Base-by-base conservation (phyloP, 2,329 filamentous ascomycete species). In the Bipolaris bicolor region DNA sequence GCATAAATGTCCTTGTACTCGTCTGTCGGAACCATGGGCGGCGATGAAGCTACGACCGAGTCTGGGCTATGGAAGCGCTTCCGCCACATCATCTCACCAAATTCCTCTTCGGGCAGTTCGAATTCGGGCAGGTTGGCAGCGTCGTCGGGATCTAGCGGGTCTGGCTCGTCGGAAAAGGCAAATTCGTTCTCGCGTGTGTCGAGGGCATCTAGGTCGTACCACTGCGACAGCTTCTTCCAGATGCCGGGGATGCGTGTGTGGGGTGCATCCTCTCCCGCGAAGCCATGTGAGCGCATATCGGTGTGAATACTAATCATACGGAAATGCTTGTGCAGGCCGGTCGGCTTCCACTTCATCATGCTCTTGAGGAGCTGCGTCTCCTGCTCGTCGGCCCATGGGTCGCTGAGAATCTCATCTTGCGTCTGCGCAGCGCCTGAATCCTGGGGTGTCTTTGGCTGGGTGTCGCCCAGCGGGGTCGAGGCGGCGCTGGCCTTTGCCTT, bases 281-380 rank as follows among this genome's bases (percentile, higher is more conserved):
- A 89, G 69, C 92, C 92, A 76, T 76, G 69, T 2, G 72, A 73
- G 60, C 69, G 66, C 69, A 74, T 68, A 65, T 74, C 67, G 55
- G 67, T 74, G 58, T 75, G 70, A 22, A 76, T 76, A 7, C 65
- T 71, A 24, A 76, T 74, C 66, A 90, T 84, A 16, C 84, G 84
- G 3, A 88, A 79, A 26, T 83, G 78, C 31, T 80, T 75, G 72
- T 87, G 87, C 71, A 88, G 84, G 47, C 81, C 94, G 39, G 94
- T 94, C n/a, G 95, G 95, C 75, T 99, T 99, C 90, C 91, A 97
- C 72, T 88, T 86, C 63, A 98, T 93, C 65, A 98, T 89, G 50
- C 88, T 92, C 74, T 97, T 97, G 79, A 97, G 92, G 0, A 99
- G 83, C 39, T 92, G 93, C 1, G 91, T 92, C 65, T 96, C 90